Evolutionary conservation across 116 monocot species (phyloP), one percentile per base, ranked within the genome.

Genomic region (Iris pallida): DNA sequence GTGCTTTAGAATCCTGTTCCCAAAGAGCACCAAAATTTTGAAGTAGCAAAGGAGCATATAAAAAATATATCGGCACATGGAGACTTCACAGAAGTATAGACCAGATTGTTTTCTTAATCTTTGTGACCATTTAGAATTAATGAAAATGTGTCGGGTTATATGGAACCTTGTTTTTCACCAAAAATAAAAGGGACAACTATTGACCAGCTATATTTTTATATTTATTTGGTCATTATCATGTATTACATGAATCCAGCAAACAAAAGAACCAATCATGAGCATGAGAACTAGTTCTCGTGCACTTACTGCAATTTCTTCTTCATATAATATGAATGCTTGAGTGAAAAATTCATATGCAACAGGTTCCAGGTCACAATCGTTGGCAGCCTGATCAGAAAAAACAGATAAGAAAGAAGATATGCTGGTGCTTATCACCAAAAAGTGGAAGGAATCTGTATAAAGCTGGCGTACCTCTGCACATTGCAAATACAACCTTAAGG

Each of bases 341-440:
- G 95, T 95, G 47, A 91, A 91, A 74, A 91, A 95, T 71, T 88
- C 95, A 78, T 95, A 95, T 47, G 95, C 91, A 78, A 91, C 86
- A 42, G 91, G 83, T 82, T 95, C 95, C 5, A 95, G 71, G 76
- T 90, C 91, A 76, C 95, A 95, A 84, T 95, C 95, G 76, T 91
- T 95, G 53, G 95, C 88, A 74, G 95, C 88, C 95, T 95, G 82
- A 71, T 55, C 55, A 53, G 72, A 8, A 20, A 18, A 43, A 61
- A 19, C 10, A 55, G 17, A 51, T 42, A 40, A 68, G 42, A 51
- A 13, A 9, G 49, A 9, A 51, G 49, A 51, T 9, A 4, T 2
- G 11, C 7, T 51, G 13, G 0, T 51, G 49, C 49, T 51, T 7
- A 13, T 9, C 30, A 30, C 30, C 30, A 30, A 30, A 30, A 30